Evolutionary conservation across 768 basidiomycete genomes (phyloP).

Genomic region (Porphyrellus cyaneotinctus): DNA sequence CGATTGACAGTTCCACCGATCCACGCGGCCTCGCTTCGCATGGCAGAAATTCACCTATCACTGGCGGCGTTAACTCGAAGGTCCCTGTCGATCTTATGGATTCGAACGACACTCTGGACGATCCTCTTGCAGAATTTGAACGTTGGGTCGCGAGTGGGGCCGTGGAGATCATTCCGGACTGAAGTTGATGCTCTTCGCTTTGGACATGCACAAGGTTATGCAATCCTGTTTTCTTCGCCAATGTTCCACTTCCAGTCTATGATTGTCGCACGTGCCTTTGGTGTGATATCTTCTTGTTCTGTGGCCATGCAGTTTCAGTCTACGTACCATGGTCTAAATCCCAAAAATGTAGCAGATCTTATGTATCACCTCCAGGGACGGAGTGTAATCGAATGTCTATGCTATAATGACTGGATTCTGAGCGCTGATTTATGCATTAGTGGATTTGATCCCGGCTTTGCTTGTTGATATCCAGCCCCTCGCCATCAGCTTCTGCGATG

Average conservation of each 20-base stretch:
- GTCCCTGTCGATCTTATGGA: not conserved
- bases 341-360: too few species aligned
- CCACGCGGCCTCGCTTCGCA: not conserved
- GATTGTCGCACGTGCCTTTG: not conserved
- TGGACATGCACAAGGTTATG: not conserved
- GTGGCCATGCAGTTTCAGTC: too few species aligned
- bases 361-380: too few species aligned
- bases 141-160: constrained; percentile 65
- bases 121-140: constrained; percentile 63
- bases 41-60: not conserved
- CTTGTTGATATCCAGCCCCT: not conserved
- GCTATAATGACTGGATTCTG: too few species aligned
- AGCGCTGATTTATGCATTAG: too few species aligned
- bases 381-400: too few species aligned
- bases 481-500: constrained; percentile 30
- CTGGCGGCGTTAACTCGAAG: not conserved
- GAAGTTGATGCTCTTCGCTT: not conserved
- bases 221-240: not conserved
- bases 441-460: too few species aligned
- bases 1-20: not conserved
- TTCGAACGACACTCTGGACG: constrained; percentile 23
- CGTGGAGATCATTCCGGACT: constrained; percentile 45
- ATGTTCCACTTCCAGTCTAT: not conserved
- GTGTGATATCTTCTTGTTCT: too few species aligned
- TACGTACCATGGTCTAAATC: too few species aligned